Evolutionary conservation across 2,329 filamentous ascomycete species (phyloP).

Genomic region (Talaromyces funiculosus): DNA sequence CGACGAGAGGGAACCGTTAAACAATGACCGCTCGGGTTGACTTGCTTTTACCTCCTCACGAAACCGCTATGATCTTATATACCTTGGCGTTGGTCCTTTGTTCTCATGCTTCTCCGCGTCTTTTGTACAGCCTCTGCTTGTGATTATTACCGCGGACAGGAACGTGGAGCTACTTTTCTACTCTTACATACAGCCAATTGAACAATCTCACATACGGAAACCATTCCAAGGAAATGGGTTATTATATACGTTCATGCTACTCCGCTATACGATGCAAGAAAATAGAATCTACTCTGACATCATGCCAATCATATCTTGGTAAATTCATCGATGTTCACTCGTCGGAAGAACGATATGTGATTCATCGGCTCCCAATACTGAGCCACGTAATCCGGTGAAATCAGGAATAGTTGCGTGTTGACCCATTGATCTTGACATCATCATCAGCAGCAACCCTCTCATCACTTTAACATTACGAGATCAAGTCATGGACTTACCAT

Average conservation of each 20-base stretch:
- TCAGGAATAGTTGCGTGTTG: constrained; percentile 67
- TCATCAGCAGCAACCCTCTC: not conserved
- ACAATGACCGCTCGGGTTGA: not conserved
- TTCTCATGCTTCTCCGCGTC: not conserved
- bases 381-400: constrained; percentile 70
- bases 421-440: constrained; percentile 62
- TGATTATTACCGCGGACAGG: not conserved
- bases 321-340: constrained; percentile 38
- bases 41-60: not conserved
- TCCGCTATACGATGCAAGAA: not conserved
- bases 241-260: not conserved
- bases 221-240: not conserved
- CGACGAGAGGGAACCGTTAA: not conserved
- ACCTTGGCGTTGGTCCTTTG: constrained; percentile 7
- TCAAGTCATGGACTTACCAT: constrained; percentile 53
- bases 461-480: not conserved
- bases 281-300: not conserved
- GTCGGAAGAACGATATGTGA: constrained; percentile 41
- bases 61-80: constrained; percentile 5
- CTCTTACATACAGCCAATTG: not conserved
- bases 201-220: not conserved
- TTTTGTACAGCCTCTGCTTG: not conserved
- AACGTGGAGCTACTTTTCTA: not conserved
- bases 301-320: constrained; percentile 23
- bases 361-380: constrained; percentile 68